These are phyloP conservation scores for Solanum gandarillasii DNA, from an alignment of 257 asterid species.

Conservation along the genomic window DNA sequence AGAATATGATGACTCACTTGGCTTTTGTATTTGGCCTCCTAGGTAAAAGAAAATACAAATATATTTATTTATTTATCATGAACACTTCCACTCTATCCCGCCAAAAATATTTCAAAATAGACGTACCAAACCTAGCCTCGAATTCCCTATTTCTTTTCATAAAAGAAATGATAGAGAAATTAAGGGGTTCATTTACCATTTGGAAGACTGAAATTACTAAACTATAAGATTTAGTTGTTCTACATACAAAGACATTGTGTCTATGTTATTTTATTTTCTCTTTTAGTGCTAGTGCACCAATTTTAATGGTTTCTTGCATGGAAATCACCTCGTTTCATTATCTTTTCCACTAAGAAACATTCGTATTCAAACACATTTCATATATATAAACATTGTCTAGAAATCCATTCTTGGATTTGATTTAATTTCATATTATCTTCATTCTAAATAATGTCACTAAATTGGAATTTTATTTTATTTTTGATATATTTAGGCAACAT, in stretches of 20 bases:
- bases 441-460: not conserved
- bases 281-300: not conserved
- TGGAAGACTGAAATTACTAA: not conserved
- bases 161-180: not conserved
- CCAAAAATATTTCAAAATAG: not conserved
- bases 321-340: not conserved
- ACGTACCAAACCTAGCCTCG: not conserved
- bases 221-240: not conserved
- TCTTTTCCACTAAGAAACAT: not conserved
- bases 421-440: not conserved
- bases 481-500: constrained; percentile 30
- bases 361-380: not conserved
- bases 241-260: not conserved
- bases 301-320: not conserved
- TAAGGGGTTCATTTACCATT: not conserved
- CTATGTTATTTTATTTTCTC: not conserved
- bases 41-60: constrained; percentile 16
- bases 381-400: not conserved
- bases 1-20: not conserved
- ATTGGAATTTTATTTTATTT: not conserved
- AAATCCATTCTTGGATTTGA: not conserved
- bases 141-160: not conserved
- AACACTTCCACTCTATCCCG: not conserved
- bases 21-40: constrained; percentile 42
- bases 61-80: not conserved